Evolutionary conservation across 2,329 filamentous ascomycete species (phyloP), one percentile per base, ranked within the genome.

Genomic region (Paracoccidioides brasiliensis): DNA sequence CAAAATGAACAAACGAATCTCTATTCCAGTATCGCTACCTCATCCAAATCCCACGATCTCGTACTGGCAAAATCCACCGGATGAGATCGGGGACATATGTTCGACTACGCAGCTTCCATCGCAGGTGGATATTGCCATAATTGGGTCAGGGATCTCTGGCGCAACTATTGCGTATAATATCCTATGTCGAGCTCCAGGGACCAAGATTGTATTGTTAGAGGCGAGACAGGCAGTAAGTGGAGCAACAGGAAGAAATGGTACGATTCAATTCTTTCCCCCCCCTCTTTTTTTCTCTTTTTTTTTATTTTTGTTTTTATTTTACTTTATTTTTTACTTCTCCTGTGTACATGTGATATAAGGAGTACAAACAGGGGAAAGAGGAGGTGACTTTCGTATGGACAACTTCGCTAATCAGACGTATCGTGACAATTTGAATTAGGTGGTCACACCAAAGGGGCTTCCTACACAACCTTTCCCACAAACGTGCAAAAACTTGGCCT

Each of bases 391-490:
- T 30, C 1, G 28, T 43, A 22, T 45, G 50, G 22, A 30, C 40
- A 12, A 33, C 40, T 9, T 41, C n/a, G 15, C 44, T 45, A 37
- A 52, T 43, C 32, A 22, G 33, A 45, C 14, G 15, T 14, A 51
- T 22, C 40, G 8, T 12, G 22, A 49, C 49, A 49, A 22, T 38
- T n/a, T 35, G n/a, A 40, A 41, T 38, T 55, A 68, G 68, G 75
- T 22, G 74, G 74, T 0, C 75, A 78, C 55, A 78, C 75, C 4
- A 78, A 78, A 64, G 71, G 72, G 32, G 74, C 74, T 10, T 71
- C 71, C 22, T 78, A 78, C 63, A 76, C 77, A 30, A 74, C 74
- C 15, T 83, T 82, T 58, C 58, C 72, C 3, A 67, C 73, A 37
- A 74, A 82, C 61, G 66, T 69, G 2, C 57, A 68, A 10, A 63